A percentile compares a stretch with the other conserved stretches of the same genome.
Evolutionary conservation across 768 basidiomycete genomes (phyloP).

Genomic region (Auricularia cornea): DNA sequence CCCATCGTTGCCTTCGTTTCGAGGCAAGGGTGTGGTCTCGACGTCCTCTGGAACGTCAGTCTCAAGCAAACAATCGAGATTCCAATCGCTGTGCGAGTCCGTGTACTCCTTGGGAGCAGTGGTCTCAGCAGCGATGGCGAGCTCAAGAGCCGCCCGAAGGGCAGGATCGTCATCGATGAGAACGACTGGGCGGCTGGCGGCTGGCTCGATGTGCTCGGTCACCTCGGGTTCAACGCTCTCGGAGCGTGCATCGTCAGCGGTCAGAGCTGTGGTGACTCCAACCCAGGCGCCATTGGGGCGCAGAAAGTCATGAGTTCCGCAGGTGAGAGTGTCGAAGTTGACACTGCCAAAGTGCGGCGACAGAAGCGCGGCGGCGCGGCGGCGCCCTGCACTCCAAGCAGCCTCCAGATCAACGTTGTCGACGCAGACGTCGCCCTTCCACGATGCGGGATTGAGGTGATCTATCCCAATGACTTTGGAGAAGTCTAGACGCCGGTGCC

Average conservation of each 20-base stretch:
- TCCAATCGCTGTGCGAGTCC: too few relatives aligned
- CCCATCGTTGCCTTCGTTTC: too few relatives aligned
- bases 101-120: too few relatives aligned
- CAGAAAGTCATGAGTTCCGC: neutral
- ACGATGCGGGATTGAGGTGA: slow-evolving; percentile 29
- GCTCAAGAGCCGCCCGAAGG: too few relatives aligned
- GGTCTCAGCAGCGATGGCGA: too few relatives aligned
- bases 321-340: neutral
- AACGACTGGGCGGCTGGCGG: too few relatives aligned
- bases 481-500: slow-evolving; percentile 17
- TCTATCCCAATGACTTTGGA: slow-evolving; percentile 10
- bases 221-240: neutral
- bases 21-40: too few relatives aligned
- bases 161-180: too few relatives aligned
- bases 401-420: slow-evolving; percentile 8
- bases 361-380: neutral
- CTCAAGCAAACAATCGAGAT: too few relatives aligned
- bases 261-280: neutral
- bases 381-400: neutral
- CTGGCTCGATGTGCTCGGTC: neutral
- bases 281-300: neutral
- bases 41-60: too few relatives aligned
- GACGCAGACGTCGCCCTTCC: slow-evolving; percentile 25
- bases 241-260: neutral
- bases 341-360: neutral